These are phyloP conservation scores for Strigomonas oncopelti DNA, from an alignment of 208 protist species.

Conservation along the genomic window DNA sequence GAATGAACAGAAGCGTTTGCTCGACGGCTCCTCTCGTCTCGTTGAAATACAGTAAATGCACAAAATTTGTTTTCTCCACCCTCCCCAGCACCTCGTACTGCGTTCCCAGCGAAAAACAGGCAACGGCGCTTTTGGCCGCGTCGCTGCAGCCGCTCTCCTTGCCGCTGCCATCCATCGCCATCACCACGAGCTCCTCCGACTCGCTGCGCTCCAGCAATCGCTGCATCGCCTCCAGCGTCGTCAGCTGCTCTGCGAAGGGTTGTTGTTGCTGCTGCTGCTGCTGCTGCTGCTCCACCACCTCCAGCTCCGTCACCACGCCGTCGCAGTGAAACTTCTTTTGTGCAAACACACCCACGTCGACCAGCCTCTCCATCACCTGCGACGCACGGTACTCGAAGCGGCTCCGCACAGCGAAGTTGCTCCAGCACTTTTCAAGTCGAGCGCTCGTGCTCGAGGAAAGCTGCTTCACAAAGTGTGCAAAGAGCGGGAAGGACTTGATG, in stretches of 20 bases:
- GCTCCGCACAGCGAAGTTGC: conserved; percentile 40
- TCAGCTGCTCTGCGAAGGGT: neutral
- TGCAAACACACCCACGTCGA: conserved; percentile 55
- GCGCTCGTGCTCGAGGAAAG: conserved; percentile 44
- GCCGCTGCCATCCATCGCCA: neutral
- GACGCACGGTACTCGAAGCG: conserved; percentile 68
- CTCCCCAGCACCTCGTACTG: neutral
- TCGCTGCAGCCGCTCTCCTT: neutral
- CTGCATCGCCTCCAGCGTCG: conserved; percentile 4
- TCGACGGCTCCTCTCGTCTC: neutral
- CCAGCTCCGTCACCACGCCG: neutral
- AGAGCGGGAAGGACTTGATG: conserved; percentile 45
- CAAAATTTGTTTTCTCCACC: neutral
- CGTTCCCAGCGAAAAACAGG: neutral
- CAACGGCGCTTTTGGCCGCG: too few relatives aligned
- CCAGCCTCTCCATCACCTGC: conserved; percentile 41
- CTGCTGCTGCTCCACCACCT: too few relatives aligned
- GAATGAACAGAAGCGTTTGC: neutral
- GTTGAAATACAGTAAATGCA: neutral
- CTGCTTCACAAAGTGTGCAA: conserved; percentile 37
- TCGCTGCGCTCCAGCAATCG: neutral
- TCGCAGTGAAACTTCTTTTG: neutral
- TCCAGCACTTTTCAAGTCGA: conserved; percentile 56
- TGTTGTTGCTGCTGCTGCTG: too few relatives aligned
- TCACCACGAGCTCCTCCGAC: neutral